Conservation (phyloP, 1,139 yeast genomes). For the Saccharomyces hybrid region DNA sequence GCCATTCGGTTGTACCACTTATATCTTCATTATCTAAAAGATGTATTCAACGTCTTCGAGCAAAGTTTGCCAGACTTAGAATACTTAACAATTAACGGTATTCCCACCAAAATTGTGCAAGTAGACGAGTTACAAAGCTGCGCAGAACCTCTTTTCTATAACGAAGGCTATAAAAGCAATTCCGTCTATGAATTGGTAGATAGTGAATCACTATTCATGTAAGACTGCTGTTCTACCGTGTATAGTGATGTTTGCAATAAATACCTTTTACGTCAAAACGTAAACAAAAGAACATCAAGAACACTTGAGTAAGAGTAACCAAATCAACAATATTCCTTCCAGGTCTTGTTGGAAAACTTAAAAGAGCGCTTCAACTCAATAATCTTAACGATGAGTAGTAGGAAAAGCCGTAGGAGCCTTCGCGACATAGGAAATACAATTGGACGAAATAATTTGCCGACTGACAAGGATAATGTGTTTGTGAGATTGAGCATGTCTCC, state of each 20-base stretch:
- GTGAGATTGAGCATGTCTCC: conserved; percentile 25
- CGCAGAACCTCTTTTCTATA: conserved; percentile 24
- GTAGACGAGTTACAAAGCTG: conserved; percentile 25
- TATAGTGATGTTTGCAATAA: neutral
- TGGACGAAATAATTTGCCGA: conserved; percentile 3
- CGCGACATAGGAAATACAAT: conserved; percentile 11
- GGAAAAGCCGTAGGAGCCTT: neutral
- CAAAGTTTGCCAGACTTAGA: conserved; percentile 19
- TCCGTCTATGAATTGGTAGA: conserved; percentile 26
- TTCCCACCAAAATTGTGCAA: conserved; percentile 24
- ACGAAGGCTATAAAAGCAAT: conserved; percentile 20
- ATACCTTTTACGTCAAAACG: neutral
- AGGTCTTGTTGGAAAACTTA: too few relatives aligned
- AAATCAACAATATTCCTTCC: neutral
- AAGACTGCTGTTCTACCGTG: neutral
- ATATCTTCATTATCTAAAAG: conserved; percentile 26
- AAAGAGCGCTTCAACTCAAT: neutral
- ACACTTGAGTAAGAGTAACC: neutral
- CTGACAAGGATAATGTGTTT: conserved; percentile 15
- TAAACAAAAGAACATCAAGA: neutral
- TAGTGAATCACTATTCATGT: conserved; percentile 26
- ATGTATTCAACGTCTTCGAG: conserved; percentile 23
- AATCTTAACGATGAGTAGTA: neutral
- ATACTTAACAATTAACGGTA: conserved; percentile 24
- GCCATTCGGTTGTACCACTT: conserved; percentile 22